Evolutionary conservation across 2,329 filamentous ascomycete species (phyloP).

Genomic region (Domatiomyces globalis): DNA sequence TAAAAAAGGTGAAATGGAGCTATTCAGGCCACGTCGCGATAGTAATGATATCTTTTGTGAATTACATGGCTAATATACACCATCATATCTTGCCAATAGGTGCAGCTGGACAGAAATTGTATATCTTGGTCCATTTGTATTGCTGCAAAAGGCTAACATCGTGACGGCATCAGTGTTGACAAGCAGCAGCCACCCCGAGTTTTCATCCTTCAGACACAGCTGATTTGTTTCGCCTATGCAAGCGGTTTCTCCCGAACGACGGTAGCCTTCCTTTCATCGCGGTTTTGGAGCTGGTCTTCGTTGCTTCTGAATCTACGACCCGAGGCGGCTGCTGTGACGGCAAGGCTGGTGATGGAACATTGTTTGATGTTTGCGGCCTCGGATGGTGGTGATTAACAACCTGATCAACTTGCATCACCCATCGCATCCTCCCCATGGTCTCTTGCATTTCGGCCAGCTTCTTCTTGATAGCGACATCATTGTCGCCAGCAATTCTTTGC

Average conservation of each 20-base stretch:
- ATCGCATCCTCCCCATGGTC: constrained; percentile 33
- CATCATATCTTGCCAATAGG: not conserved
- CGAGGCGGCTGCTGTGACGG: not conserved
- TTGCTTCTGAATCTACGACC: not conserved
- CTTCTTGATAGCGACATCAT: constrained; percentile 22
- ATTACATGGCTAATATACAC: not conserved
- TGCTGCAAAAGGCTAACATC: too few relatives aligned
- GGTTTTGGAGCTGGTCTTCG: not conserved
- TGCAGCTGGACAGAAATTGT: not conserved
- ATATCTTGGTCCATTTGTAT: not conserved
- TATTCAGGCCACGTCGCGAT: too few relatives aligned
- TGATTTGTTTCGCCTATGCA: not conserved
- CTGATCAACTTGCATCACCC: constrained; percentile 32
- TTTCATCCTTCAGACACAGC: not conserved
- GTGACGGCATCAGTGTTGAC: too few relatives aligned
- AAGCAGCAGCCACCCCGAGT: too few relatives aligned
- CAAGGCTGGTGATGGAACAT: not conserved
- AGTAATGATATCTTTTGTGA: not conserved
- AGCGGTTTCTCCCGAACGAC: not conserved
- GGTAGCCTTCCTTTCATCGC: not conserved
- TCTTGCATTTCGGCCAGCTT: constrained; percentile 29
- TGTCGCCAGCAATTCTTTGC: constrained; percentile 13
- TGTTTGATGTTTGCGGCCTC: not conserved
- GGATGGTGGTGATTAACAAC: constrained; percentile 17
- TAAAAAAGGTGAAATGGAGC: too few relatives aligned